These are phyloP conservation scores for Yamadazyma philogaea DNA, from an alignment of 805 yeast genomes.

Conservation along the genomic window DNA sequence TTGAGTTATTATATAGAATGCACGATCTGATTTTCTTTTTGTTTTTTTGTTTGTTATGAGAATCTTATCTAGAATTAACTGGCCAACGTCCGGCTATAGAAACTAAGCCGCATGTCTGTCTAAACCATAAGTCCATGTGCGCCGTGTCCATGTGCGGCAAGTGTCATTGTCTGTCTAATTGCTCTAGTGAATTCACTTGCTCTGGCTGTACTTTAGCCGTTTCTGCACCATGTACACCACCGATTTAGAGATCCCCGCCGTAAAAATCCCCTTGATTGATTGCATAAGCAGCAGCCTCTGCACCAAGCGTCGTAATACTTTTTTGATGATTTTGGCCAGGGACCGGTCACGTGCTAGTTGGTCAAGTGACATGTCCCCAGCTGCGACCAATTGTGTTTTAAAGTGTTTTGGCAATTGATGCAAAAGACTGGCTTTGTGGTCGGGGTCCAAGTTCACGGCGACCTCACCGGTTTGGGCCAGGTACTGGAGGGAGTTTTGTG, in stretches of 20 bases:
- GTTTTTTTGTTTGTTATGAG: too few relatives aligned
- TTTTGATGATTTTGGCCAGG: constrained; percentile 3
- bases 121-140: too few relatives aligned
- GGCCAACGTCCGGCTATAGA: too few relatives aligned
- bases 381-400: constrained; percentile 30
- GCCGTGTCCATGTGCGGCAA: too few relatives aligned
- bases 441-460: neutral
- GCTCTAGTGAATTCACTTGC: neutral
- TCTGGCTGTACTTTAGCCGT: constrained; percentile 25
- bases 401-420: constrained; percentile 49
- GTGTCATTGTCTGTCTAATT: too few relatives aligned
- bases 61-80: too few relatives aligned
- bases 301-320: constrained; percentile 44
- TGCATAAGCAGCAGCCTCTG: constrained; percentile 70
- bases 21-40: too few relatives aligned
- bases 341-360: neutral
- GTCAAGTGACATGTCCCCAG: neutral
- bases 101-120: too few relatives aligned
- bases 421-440: constrained; percentile 25
- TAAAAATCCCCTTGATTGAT: constrained; percentile 75
- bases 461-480: neutral
- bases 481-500: neutral
- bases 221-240: constrained; percentile 76
- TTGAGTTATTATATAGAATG: too few relatives aligned
- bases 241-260: constrained; percentile 79